These are phyloP conservation scores for Boletellus deceptivus DNA, from an alignment of 1,284 basidiomycete species.

Conservation along the genomic window DNA sequence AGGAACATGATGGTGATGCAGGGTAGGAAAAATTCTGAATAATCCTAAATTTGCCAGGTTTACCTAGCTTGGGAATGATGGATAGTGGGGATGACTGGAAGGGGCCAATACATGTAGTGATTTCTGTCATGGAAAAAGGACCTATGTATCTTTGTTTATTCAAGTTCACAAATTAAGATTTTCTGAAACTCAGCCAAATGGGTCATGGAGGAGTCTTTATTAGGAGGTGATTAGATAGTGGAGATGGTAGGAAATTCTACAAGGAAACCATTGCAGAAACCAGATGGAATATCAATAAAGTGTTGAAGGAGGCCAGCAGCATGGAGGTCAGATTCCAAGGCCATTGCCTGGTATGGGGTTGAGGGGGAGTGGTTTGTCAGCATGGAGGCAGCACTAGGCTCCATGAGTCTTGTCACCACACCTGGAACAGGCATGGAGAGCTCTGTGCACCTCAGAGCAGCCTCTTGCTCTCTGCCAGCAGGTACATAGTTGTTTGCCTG, in stretches of 20 bases:
- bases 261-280: not conserved
- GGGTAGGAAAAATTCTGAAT: constrained; percentile 8
- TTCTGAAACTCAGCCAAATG: not conserved
- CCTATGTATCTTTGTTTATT: too few species aligned
- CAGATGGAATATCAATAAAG: not conserved
- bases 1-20: fast-evolving
- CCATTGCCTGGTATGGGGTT: constrained; percentile 25
- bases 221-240: not conserved
- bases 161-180: not conserved
- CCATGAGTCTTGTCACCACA: constrained; percentile 25
- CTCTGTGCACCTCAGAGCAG: not conserved
- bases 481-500: constrained; percentile 2
- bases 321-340: constrained; percentile 12
- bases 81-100: constrained; percentile 7
- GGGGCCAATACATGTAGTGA: too few species aligned
- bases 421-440: constrained; percentile 24
- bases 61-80: not conserved
- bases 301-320: not conserved
- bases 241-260: not conserved
- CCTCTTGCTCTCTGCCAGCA: constrained; percentile 7
- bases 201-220: not conserved
- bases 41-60: constrained; percentile 1
- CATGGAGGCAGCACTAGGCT: constrained; percentile 25
- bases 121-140: too few species aligned
- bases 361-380: constrained; percentile 15